Evolutionary conservation across 2,329 filamentous ascomycete genomes (phyloP).

Genomic region (Sordariomycetes sp.): DNA sequence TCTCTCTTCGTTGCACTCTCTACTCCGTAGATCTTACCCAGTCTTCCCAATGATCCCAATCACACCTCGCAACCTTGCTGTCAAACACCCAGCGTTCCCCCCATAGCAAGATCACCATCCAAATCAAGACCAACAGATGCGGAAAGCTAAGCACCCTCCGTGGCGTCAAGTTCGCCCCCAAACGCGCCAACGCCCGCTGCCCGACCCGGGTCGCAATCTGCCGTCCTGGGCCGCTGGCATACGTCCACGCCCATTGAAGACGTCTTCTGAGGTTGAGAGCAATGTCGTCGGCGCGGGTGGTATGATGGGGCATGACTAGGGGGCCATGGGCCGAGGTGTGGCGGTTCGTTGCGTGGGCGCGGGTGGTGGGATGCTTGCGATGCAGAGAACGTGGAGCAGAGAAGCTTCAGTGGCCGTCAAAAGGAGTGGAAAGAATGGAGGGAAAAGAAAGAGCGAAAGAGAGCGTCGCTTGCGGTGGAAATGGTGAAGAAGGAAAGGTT

Average conservation of each 20-base stretch:
- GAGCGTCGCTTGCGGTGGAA: too few relatives aligned
- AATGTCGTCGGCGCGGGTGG: conserved; percentile 12
- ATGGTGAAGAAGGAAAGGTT: too few relatives aligned
- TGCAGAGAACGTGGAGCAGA: too few relatives aligned
- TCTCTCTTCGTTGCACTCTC: background rate
- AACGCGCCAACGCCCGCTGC: conserved; percentile 10
- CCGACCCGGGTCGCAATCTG: conserved; percentile 16
- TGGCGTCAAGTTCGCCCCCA: conserved; percentile 34
- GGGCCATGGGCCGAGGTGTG: too few relatives aligned
- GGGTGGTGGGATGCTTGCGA: too few relatives aligned
- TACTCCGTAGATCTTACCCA: conserved; percentile 52
- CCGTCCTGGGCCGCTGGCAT: conserved; percentile 30
- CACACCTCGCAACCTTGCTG: conserved; percentile 60
- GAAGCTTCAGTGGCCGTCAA: too few relatives aligned
- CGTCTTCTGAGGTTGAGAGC: conserved; percentile 11
- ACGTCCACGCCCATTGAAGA: conserved; percentile 25
- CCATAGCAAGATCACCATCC: conserved; percentile 72
- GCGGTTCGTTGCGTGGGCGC: too few relatives aligned
- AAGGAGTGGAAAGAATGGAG: too few relatives aligned
- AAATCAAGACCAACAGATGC: conserved; percentile 60
- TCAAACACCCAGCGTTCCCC: conserved; percentile 76
- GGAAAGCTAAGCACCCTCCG: conserved; percentile 51
- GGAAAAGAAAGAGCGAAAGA: too few relatives aligned
- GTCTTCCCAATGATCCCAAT: conserved; percentile 83
- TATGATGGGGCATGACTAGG: conserved; percentile 7